Evolutionary conservation across 768 basidiomycete species (phyloP), one percentile per base, ranked within the genome.

Genomic region (Suillus ampliporus): DNA sequence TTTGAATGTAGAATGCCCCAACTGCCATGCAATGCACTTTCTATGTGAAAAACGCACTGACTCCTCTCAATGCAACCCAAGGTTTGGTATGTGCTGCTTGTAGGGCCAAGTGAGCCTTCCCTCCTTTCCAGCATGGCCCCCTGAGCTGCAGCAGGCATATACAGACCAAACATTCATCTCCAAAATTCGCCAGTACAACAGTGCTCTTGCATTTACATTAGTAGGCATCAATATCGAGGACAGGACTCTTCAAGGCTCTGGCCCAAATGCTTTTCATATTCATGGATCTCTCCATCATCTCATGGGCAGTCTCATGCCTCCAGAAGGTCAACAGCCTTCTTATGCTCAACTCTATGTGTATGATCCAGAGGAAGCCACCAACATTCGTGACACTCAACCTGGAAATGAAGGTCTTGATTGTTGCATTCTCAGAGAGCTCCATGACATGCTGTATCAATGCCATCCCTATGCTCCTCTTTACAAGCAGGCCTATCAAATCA

Each of bases 271-370:
- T 10, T 81, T 79, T 59, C 60, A 64, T 0, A 74, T 83, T 7
- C 72, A 68, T 66, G 79, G 77, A 0, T 67, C 76, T 44, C 77
- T 83, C 0, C 69, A 67, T 52, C 80, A 84, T 65, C 57, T 57
- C 0, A 69, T 75, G 11, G 81, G 80, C 0, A 57, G 74, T 6
- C 68, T 84, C 0, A 23, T 62, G 3, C 74, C 80, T 28, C 10
- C 58, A 0, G 50, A 54, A 19, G 71, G 64, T 1, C 15, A 46
- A 1, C 38, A 37, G 0, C 76, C 80, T 0, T 37, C 58, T 0
- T 83, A 77, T 71, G 74, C 78, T 1, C 81, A 84, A 58, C 71
- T 83, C 0, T 82, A 81, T 1, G 70, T 83, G 2, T 74, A 79
- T 69, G 80, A 84, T 61, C 73, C 79, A 6, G 40, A 61, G 2